A percentile compares a stretch with the other conserved stretches of the same genome.
phyloP scores from a whole-genome alignment of 176 grass and related monocot species.

The Musa itinerans region DNA sequence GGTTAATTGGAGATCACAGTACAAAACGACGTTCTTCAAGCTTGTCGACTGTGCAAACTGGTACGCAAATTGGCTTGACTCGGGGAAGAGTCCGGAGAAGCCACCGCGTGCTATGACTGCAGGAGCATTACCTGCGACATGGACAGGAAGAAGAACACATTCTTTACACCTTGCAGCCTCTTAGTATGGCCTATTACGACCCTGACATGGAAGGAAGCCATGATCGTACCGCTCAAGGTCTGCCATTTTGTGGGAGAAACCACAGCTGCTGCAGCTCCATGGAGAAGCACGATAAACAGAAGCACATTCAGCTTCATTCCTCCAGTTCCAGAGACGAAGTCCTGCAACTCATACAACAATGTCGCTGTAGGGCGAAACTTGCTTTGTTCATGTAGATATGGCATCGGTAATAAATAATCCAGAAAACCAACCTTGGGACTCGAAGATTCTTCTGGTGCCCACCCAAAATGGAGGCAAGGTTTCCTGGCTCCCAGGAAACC shows the following conservation, averaged over 20 bases:
- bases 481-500: not conserved
- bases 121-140: constrained; percentile 17
- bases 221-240: constrained; percentile 10
- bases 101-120: constrained; percentile 14
- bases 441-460: too few relatives aligned
- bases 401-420: too few relatives aligned
- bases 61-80: constrained; percentile 22
- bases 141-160: not conserved
- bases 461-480: too few relatives aligned
- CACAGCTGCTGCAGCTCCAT: not conserved
- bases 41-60: constrained; percentile 16
- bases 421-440: too few relatives aligned
- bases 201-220: not conserved
- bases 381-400: too few relatives aligned
- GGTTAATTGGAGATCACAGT: constrained; percentile 16
- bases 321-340: not conserved
- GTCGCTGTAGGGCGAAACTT: too few relatives aligned
- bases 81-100: constrained; percentile 22
- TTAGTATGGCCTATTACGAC: not conserved
- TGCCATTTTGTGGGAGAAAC: constrained; percentile 1
- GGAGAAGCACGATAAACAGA: not conserved
- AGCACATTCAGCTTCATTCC: not conserved
- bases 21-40: constrained; percentile 15
- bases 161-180: too few relatives aligned
- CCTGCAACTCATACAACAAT: not conserved